Base-by-base conservation (phyloP, 2,329 filamentous ascomycete genomes). In the Fusarium sarcochroum region DNA sequence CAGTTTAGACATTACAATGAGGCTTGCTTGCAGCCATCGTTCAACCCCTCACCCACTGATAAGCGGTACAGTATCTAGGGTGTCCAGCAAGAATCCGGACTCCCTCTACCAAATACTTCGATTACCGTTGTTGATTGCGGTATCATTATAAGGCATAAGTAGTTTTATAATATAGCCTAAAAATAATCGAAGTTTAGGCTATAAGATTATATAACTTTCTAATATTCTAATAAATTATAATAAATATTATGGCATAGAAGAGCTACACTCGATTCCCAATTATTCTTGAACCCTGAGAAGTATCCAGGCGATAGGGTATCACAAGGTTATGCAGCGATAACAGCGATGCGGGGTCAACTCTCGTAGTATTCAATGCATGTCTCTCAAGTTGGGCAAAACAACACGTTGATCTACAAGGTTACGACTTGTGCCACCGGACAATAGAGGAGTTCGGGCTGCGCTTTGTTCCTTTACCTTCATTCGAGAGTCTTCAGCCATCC, bases 11-110 rank as follows among this genome's bases (percentile, higher is more conserved):
- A 38, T 21, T 21, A 44, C n/a, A 42, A 34, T 30, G 50, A 34
- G 40, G 55, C 55, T 58, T 56, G n/a, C 50, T 13, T 37, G 27
- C 58, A 21, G 35, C 58, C 38, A 47, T 38, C 51, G 46, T 27
- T 32, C 21, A 41, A 64, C 35, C 58, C 61, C 67, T 49, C 62
- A 54, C 58, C 61, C 37, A 38, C 61, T 61, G 68, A 70, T 70
- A 68, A 70, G 68, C 44, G 41, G 32, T 35, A 38, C 48, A 41
- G 37, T 35, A 38, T 35, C 48, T 34, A 58, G n/a, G n/a, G n/a
- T n/a, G n/a, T n/a, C n/a, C n/a, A n/a, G n/a, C n/a, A n/a, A n/a
- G n/a, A n/a, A n/a, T n/a, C n/a, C n/a, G n/a, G n/a, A n/a, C n/a
- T n/a, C n/a, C n/a, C n/a, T n/a, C n/a, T n/a, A n/a, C n/a, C n/a